Evolutionary conservation across 805 yeast genomes (phyloP).

Genomic region (Ogataea saltuana): DNA sequence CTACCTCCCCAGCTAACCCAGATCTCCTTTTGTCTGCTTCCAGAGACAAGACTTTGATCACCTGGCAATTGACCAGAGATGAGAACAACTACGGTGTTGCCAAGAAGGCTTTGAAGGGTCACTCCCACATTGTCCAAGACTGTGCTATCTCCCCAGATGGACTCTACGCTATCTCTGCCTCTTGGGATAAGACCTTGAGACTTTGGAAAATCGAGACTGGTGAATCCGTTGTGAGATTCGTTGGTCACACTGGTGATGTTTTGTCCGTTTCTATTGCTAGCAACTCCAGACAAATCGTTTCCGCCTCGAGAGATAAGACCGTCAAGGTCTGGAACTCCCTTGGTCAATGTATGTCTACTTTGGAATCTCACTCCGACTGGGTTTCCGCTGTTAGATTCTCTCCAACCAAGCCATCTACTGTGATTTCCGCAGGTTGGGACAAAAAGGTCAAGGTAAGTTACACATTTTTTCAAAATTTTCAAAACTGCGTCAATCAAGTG

Average conservation of each 20-base stretch:
- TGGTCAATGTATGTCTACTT: slow-evolving; percentile 94
- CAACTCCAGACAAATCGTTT: slow-evolving; percentile 96
- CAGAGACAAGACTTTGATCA: slow-evolving; percentile 97
- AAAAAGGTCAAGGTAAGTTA: slow-evolving; percentile 96
- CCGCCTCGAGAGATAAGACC: slow-evolving; percentile 99
- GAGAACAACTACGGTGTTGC: slow-evolving; percentile 98
- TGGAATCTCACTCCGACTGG: slow-evolving; percentile 98
- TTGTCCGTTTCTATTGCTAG: slow-evolving; percentile 94
- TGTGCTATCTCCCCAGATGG: slow-evolving; percentile 98
- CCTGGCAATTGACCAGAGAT: slow-evolving; percentile 96
- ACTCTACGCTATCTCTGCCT: slow-evolving; percentile 95
- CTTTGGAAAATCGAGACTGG: slow-evolving; percentile 97
- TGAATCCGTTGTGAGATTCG: slow-evolving; percentile 90
- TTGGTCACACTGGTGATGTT: slow-evolving; percentile 97
- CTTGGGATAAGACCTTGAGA: slow-evolving; percentile 99
- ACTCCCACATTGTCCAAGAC: slow-evolving; percentile 98
- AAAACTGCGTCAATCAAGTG: not conserved
- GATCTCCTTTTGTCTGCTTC: slow-evolving; percentile 97
- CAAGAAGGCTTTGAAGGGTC: slow-evolving; percentile 95
- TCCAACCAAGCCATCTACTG: slow-evolving; percentile 71
- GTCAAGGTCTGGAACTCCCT: slow-evolving; percentile 99
- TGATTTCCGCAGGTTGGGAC: slow-evolving; percentile 99
- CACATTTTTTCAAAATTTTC: slow-evolving; percentile 16
- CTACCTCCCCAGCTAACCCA: slow-evolving; percentile 98
- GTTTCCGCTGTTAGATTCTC: slow-evolving; percentile 97